These are phyloP conservation scores for Glutinoglossum americanum DNA, from an alignment of 495 filamentous ascomycete genomes.

Conservation along the genomic window DNA sequence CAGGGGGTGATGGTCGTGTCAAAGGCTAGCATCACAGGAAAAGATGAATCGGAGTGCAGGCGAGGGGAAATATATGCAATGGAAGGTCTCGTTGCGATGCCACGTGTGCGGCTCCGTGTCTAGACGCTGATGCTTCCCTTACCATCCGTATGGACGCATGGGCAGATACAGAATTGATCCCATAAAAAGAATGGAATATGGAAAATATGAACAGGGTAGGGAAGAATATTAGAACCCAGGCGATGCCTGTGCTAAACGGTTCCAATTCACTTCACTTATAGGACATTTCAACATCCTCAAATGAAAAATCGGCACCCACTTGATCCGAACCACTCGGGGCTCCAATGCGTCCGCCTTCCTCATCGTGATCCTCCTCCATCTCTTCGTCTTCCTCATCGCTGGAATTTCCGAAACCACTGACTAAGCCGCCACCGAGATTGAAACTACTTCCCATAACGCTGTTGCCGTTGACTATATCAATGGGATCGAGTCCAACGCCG, in stretches of 20 bases:
- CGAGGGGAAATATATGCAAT: constrained; percentile 7
- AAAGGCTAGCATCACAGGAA: constrained; percentile 13
- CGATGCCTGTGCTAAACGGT: constrained; percentile 3
- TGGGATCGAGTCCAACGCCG: constrained; percentile 42
- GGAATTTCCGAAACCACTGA: constrained; percentile 86
- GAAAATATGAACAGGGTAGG: constrained; percentile 6
- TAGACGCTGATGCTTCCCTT: background rate
- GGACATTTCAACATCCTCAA: constrained; percentile 34
- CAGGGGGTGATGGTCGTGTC: background rate
- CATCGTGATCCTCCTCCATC: constrained; percentile 69
- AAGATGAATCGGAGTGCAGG: constrained; percentile 9
- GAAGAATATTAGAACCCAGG: constrained; percentile 4
- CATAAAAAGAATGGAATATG: background rate
- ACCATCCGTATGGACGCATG: background rate
- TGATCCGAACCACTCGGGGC: constrained; percentile 30
- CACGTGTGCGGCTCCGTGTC: background rate
- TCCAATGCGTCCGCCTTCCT: constrained; percentile 22
- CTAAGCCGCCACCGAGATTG: constrained; percentile 43
- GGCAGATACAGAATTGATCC: background rate
- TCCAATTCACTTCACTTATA: constrained; percentile 17
- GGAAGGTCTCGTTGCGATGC: background rate
- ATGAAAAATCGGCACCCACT: constrained; percentile 43
- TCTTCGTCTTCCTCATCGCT: constrained; percentile 96
- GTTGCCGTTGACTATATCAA: constrained; percentile 51
- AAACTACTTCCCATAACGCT: constrained; percentile 44